Evolutionary conservation across 139 green algal genomes (phyloP), one percentile per base, ranked within the genome.

Genomic region (Klebsormidium nitens): DNA sequence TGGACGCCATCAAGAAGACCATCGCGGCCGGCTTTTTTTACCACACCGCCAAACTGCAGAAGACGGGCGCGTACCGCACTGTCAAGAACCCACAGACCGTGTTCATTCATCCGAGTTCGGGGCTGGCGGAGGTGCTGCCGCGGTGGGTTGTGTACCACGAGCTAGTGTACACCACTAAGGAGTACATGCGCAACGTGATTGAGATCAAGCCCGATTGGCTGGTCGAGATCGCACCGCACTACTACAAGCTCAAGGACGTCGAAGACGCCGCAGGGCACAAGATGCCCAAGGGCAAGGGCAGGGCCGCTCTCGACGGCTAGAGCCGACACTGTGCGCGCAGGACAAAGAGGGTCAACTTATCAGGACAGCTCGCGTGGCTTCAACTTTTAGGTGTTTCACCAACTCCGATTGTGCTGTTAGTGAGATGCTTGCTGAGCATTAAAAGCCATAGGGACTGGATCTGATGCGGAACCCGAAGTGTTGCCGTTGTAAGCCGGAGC

Each of bases 191-290:
- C 2, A 81, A 93, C 29, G 71, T 96, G 36, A 86, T 69, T 0
- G 93, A 98, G 83, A 97, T 98, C 59, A 91, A 93, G 80, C 85
- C 89, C 1, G 88, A 92, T 17, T 99, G 93, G 93, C 82, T 99
- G 37, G 70, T 96, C 36, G 93, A 98, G 80, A 90, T 99, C 5
- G 93, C 93, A 28, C 93, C 93, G 23, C 93, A 99, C 81, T 97
- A 91, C 78, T 97, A 96, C 86, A 79, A 69, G 63, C 71, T 82
- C 37, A 92, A 79, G 56, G 83, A 87, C 57, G 66, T 85, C 19
- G 77, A 74, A 32, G 76, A 82, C 5, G 35, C 14, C 28, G 44
- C 35, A 5, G 5, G 26, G 34, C 8, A 46, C 8, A 65, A 65
- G 58, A 65, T 65, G 58, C 58, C 58, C 35, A 65, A 65, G 58